Evolutionary conservation across 106 monocot genomes (phyloP).

Genomic region (Xerophyta viscosa): DNA sequence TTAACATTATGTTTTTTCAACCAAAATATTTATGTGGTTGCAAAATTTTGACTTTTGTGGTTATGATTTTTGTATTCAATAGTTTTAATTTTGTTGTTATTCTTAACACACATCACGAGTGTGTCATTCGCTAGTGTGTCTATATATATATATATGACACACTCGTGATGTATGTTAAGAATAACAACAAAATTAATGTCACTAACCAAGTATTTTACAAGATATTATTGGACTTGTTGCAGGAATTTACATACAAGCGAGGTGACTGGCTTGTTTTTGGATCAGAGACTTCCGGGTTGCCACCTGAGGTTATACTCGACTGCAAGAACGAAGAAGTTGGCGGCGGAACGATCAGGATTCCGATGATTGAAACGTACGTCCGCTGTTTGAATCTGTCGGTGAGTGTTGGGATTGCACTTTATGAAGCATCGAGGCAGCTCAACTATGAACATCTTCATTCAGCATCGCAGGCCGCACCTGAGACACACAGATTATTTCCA

Average conservation of each 20-base stretch:
- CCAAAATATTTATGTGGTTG: no score
- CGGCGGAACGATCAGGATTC: slow-evolving; percentile 81
- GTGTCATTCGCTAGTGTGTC: no score
- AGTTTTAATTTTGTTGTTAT: no score
- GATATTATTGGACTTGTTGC: neutral
- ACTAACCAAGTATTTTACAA: no score
- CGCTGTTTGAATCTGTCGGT: slow-evolving; percentile 94
- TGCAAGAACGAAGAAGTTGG: slow-evolving; percentile 58
- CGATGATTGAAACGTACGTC: slow-evolving; percentile 96
- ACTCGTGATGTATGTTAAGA: no score
- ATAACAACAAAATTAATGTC: no score
- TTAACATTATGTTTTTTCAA: no score
- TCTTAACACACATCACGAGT: no score
- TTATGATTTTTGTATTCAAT: no score
- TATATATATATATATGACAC: no score
- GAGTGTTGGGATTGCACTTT: slow-evolving; percentile 84
- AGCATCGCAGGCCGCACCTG: slow-evolving; percentile 18
- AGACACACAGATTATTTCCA: slow-evolving; percentile 29
- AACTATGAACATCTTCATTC: slow-evolving; percentile 64
- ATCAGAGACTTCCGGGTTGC: slow-evolving; percentile 81
- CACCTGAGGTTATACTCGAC: slow-evolving; percentile 62
- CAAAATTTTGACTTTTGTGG: no score
- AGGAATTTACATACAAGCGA: slow-evolving; percentile 73
- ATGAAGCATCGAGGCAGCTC: slow-evolving; percentile 86
- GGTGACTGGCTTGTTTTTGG: slow-evolving; percentile 99